Evolutionary conservation across 495 filamentous ascomycete genomes (phyloP).

Genomic region (Lindgomyces ingoldianus): DNA sequence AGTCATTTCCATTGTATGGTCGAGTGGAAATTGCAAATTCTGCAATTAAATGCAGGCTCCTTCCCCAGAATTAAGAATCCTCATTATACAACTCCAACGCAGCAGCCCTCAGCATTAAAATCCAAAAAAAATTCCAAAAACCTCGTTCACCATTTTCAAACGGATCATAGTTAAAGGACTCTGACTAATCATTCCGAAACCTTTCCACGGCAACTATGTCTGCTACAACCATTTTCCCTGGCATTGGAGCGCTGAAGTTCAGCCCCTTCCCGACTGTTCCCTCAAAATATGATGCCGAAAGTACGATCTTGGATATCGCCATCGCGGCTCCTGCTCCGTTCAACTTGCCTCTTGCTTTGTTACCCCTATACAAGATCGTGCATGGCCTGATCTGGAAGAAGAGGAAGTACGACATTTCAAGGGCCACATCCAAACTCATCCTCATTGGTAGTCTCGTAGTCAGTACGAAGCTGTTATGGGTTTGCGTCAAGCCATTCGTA

Average conservation of each 20-base stretch:
- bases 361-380: slow-evolving; percentile 12
- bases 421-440: not conserved
- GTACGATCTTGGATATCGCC: not conserved
- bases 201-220: no score
- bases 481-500: not conserved
- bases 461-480: not conserved
- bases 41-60: no score
- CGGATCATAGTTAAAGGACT: no score
- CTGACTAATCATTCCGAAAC: no score
- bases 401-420: not conserved
- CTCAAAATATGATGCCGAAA: not conserved
- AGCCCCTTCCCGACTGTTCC: not conserved
- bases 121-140: no score
- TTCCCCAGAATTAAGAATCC: no score
- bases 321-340: not conserved
- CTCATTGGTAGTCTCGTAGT: not conserved
- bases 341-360: not conserved
- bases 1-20: no score
- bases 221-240: no score
- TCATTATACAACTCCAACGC: no score
- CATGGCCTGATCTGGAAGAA: slow-evolving; percentile 7
- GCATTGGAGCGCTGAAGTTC: not conserved
- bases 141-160: no score
- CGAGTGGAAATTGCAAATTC: no score
- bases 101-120: no score